Evolutionary conservation across 1,284 basidiomycete genomes (phyloP).

Genomic region (Moniliophthora roreri): DNA sequence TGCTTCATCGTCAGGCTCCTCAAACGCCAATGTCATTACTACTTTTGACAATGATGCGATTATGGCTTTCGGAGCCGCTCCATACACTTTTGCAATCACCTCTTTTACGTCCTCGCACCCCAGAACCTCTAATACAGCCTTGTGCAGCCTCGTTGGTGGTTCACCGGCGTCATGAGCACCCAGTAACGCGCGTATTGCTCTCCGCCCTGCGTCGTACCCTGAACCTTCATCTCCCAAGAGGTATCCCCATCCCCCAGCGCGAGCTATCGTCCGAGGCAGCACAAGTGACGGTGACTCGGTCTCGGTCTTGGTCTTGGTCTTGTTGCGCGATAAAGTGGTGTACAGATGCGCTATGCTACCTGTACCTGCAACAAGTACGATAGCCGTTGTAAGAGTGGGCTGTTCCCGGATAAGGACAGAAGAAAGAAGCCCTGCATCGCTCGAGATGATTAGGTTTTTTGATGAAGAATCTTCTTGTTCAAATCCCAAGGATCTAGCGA

Average conservation of each 20-base stretch:
- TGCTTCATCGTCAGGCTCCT: background rate
- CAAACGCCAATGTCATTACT: background rate
- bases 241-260: constrained; percentile 25
- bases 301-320: no score
- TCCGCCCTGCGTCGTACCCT: constrained; percentile 21
- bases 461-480: background rate
- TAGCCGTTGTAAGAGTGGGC: constrained; percentile 16
- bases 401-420: background rate
- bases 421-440: background rate
- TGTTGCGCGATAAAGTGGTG: constrained; percentile 11
- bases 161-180: constrained; percentile 11
- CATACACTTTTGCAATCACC: background rate
- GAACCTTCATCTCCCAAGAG: constrained; percentile 27
- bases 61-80: background rate
- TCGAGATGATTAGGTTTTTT: background rate
- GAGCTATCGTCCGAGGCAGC: constrained; percentile 16
- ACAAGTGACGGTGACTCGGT: no score
- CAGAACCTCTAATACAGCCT: background rate
- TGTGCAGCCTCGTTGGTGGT: background rate
- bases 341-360: constrained; percentile 23
- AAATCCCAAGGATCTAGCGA: background rate
- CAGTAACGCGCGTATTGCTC: constrained; percentile 21
- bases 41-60: background rate
- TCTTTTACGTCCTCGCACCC: background rate
- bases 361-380: constrained; percentile 22